Base-by-base conservation (phyloP, 345 rosid genomes). In the Gossypium bickii region DNA sequence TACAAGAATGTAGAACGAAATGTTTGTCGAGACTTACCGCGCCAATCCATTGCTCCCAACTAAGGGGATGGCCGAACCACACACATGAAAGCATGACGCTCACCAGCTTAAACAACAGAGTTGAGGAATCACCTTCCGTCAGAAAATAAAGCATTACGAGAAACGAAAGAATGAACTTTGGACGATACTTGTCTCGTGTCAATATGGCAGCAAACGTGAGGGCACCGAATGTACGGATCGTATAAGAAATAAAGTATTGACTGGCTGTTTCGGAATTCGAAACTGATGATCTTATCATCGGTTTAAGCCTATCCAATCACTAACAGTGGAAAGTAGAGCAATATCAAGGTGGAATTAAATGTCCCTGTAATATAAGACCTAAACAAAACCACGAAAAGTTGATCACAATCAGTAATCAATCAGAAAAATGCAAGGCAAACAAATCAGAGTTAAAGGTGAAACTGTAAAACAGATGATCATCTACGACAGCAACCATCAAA, bases 201-300 rank as follows among this genome's bases (percentile, higher is more conserved):
- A 92, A 90, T 85, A 92, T 84, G 29, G 93, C 91, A 41, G 97
- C 98, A 86, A 94, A 92, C 0, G 94, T 84, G 48, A 94, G 91
- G 74, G 98, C 98, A 17, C 98, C 97, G 77, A 92, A 94, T 70
- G 96, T 92, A 25, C 93, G 93, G 77, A 92, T 92, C n/a, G 97
- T 94, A 82, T 89, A 92, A 59, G 97, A 94, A 80, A 94, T 92
- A 80, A 92, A 94, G 78, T 92, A 92, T 71, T 94, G 97, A 76
- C 97, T 88, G 58, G 84, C 83, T 68, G 98, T 89, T 57, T 29
- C 3, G 27, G 25, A 57, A 9, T 22, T 57, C 61, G 22, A 20
- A 57, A 20, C 22, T 15, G 18, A 55, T 9, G 59, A 51, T 16
- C 38, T 13, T 48, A 24, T 47, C 34, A 15, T 47, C 24, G 9